Percentiles rank a stretch among this genome's conserved stretches.
Conservation (phyloP, 768 basidiomycete species). For the Goffeauzyma gilvescens region DNA sequence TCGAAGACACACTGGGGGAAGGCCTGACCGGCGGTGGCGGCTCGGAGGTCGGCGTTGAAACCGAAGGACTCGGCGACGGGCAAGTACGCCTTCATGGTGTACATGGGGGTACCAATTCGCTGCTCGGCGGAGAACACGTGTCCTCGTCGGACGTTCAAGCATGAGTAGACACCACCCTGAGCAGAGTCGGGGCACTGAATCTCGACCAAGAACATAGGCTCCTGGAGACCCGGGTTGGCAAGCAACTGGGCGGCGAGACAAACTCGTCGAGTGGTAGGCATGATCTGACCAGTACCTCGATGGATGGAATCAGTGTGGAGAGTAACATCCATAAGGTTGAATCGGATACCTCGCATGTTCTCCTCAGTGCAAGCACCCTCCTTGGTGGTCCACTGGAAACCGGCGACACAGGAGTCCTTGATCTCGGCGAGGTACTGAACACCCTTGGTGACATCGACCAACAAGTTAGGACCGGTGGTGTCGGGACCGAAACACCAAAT, state of each 20-base stretch:
- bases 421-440: constrained; percentile 99
- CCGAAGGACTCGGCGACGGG: constrained; percentile 46
- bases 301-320: constrained; percentile 98
- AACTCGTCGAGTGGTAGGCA: constrained; percentile 88
- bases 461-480: constrained; percentile 83
- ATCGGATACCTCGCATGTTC: constrained; percentile 93
- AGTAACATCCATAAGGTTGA: constrained; percentile 90
- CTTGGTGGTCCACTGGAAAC: constrained; percentile 99
- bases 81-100: constrained; percentile 53
- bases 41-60: constrained; percentile 89
- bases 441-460: constrained; percentile 97
- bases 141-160: constrained; percentile 78
- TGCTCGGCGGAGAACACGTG: constrained; percentile 98
- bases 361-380: constrained; percentile 93
- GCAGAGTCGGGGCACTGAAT: constrained; percentile 95
- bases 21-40: constrained; percentile 84
- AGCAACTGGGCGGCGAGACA: constrained; percentile 90
- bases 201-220: constrained; percentile 96
- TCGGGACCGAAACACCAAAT: constrained; percentile 99
- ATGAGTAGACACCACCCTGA: constrained; percentile 84
- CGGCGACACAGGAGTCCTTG: constrained; percentile 98
- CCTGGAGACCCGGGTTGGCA: constrained; percentile 76
- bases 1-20: constrained; percentile 94
- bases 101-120: constrained; percentile 92
- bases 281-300: constrained; percentile 93